phyloP scores from a whole-genome alignment of 345 rosid species.

The Linum usitatissimum region DNA sequence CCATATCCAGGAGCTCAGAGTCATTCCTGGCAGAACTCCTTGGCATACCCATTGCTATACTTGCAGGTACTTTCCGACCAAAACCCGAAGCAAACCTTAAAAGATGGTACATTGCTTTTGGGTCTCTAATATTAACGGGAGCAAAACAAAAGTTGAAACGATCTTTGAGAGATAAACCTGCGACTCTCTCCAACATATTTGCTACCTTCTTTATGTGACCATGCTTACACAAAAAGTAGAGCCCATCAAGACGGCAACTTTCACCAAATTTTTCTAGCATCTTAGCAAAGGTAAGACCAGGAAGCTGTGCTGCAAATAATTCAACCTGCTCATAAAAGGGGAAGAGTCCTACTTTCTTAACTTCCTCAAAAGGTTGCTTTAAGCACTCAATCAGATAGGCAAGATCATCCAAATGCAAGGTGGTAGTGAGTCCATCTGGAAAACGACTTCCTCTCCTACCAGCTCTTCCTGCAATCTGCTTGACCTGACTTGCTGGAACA shows the following conservation, averaged over 20 bases:
- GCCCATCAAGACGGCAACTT: constrained; percentile 73
- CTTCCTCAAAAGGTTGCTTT: constrained; percentile 75
- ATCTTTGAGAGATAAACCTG: constrained; percentile 64
- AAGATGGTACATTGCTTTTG: constrained; percentile 83
- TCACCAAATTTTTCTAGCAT: constrained; percentile 70
- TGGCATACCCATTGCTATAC: constrained; percentile 85
- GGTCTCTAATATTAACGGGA: constrained; percentile 83
- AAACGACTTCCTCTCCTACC: constrained; percentile 85
- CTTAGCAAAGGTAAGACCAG: constrained; percentile 40
- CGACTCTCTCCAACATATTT: constrained; percentile 81
- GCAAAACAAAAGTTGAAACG: constrained; percentile 95
- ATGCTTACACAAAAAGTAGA: constrained; percentile 73
- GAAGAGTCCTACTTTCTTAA: constrained; percentile 71
- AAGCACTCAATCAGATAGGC: constrained; percentile 70
- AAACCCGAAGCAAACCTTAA: constrained; percentile 59
- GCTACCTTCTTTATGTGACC: constrained; percentile 87
- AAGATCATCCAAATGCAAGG: constrained; percentile 59
- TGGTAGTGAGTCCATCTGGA: constrained; percentile 86
- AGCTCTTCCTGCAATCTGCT: constrained; percentile 97
- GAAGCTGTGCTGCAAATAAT: constrained; percentile 62
- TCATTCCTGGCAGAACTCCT: constrained; percentile 76
- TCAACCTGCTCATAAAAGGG: constrained; percentile 95
- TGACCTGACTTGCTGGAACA: constrained; percentile 78
- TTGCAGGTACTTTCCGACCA: constrained; percentile 58
- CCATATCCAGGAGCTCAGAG: constrained; percentile 69